These are phyloP conservation scores for Neurospora sp. DNA, from an alignment of 495 filamentous ascomycete species.

Conservation along the genomic window DNA sequence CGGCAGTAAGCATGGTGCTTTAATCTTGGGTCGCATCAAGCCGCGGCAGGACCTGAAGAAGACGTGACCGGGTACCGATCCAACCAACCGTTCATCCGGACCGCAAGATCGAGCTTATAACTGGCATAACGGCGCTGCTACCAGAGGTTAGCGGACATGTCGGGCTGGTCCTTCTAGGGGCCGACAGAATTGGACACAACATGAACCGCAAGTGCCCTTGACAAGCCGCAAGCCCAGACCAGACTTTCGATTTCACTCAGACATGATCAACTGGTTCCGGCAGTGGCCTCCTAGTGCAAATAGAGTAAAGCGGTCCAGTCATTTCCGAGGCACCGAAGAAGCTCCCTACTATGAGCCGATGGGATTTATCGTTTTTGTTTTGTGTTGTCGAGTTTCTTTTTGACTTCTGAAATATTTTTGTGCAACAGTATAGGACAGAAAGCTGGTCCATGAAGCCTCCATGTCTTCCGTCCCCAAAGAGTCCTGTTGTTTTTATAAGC, in stretches of 20 bases:
- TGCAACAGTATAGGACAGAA: background rate
- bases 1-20: constrained; percentile 2
- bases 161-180: background rate
- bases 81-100: constrained; percentile 14
- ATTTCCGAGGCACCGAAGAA: background rate
- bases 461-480: background rate
- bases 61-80: background rate
- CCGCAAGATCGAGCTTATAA: background rate
- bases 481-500: background rate
- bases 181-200: background rate
- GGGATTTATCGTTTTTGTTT: background rate
- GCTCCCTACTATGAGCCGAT: background rate
- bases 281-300: background rate
- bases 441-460: background rate
- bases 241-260: background rate
- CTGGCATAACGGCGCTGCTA: background rate
- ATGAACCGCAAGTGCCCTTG: background rate
- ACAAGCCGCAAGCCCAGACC: background rate
- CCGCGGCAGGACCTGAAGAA: background rate
- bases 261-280: background rate
- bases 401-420: background rate
- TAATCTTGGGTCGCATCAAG: background rate
- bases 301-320: background rate
- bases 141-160: background rate
- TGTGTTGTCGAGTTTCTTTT: background rate